phyloP scores from a whole-genome alignment of 805 yeast genomes.

The Ogataea salicorniae region DNA sequence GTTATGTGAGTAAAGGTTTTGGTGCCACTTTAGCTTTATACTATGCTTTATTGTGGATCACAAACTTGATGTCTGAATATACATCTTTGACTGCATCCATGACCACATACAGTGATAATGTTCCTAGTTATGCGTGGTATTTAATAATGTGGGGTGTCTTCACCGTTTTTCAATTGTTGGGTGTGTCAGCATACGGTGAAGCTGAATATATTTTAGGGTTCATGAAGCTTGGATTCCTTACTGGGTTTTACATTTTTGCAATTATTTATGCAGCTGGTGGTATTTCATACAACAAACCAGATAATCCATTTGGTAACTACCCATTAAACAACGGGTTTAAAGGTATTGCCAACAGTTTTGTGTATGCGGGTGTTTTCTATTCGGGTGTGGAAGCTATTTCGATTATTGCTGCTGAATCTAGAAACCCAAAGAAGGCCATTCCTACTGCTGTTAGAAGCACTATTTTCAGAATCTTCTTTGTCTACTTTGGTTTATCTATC shows the following conservation, averaged over 20 bases:
- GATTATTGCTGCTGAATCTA: constrained; percentile 51
- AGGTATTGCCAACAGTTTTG: constrained; percentile 50
- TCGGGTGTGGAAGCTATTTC: constrained; percentile 56
- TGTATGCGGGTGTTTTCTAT: constrained; percentile 55
- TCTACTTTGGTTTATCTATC: constrained; percentile 50
- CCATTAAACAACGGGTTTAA: constrained; percentile 44
- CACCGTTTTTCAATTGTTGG: constrained; percentile 44
- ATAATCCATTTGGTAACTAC: constrained; percentile 27
- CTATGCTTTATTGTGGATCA: constrained; percentile 52
- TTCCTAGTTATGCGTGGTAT: constrained; percentile 53
- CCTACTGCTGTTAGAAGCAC: constrained; percentile 52
- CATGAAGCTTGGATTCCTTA: constrained; percentile 38
- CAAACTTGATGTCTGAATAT: constrained; percentile 50
- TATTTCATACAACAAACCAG: constrained; percentile 27
- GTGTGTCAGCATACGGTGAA: constrained; percentile 53
- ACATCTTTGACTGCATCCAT: constrained; percentile 47
- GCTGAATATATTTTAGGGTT: constrained; percentile 50
- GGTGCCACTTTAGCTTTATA: constrained; percentile 53
- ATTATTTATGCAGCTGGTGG: constrained; percentile 43
- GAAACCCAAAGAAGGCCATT: constrained; percentile 48
- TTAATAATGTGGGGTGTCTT: constrained; percentile 49
- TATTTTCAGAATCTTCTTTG: constrained; percentile 46
- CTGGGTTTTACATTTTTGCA: constrained; percentile 47
- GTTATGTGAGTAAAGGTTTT: constrained; percentile 48
- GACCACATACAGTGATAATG: constrained; percentile 44